Evolutionary conservation across 345 rosid genomes (phyloP), one percentile per base, ranked within the genome.

Genomic region (Corymbia maculata): DNA sequence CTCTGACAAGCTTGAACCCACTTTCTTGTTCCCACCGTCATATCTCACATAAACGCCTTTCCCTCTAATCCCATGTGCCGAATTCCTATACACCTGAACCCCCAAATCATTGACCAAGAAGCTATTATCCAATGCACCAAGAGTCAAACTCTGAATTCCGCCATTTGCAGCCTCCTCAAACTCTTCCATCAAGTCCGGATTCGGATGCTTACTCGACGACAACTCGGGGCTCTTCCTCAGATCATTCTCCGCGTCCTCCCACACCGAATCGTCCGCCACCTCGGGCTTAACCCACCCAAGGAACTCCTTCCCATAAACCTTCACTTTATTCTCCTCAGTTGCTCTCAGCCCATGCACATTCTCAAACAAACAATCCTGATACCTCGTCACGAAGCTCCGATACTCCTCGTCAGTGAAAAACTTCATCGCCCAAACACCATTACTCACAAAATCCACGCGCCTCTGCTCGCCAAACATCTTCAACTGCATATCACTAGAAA

Each of bases 381-480:
- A 97, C 85, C 89, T 93, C 15, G 93, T 93, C 85, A 95, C 94
- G 82, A 97, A 96, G 32, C 57, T 92, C 86, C 98, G 91, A 55
- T 94, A 96, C 89, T 93, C 99, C 30, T 93, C 95, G 66, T 95
- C 95, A 32, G 92, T 92, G 45, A 88, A 89, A 86, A 97, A 97
- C 86, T 93, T 96, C 95, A 97, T 92, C 45, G 99, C 99, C 99
- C 99, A 97, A 21, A 97, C 99, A 3, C 95, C 96, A 19, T 91
- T 93, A 64, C 88, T 90, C 47, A 96, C 97, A 44, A 97, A 97
- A 93, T 97, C 98, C 53, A 95, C 95, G 36, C 98, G 92, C 64
- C 94, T 93, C 88, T 97, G 98, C 52, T 95, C 99, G 5, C 95
- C 98, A 89, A 94, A 95, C 98, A 96, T 95, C 91, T 96, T 96